These are phyloP conservation scores for Tricholoma bakamatsutake DNA, from an alignment of 768 basidiomycete species.

Conservation along the genomic window DNA sequence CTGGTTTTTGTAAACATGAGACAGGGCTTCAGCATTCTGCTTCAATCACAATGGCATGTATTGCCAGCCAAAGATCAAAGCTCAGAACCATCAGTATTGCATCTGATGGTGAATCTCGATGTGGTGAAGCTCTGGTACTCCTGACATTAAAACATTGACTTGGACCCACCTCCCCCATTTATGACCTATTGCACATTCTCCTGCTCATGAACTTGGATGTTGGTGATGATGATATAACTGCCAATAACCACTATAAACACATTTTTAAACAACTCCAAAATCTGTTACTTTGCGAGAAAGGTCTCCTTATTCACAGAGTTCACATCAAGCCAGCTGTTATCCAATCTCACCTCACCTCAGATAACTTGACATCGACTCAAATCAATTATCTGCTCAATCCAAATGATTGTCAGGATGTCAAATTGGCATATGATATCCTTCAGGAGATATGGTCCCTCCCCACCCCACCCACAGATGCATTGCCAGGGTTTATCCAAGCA, in stretches of 20 bases:
- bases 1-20: too few species aligned
- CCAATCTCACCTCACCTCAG: slow-evolving; percentile 10
- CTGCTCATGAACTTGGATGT: slow-evolving; percentile 21
- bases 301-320: slow-evolving; percentile 10
- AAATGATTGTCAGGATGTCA: slow-evolving; percentile 28
- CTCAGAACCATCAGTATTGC: too few species aligned
- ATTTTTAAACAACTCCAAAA: neutral
- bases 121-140: too few species aligned
- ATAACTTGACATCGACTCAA: slow-evolving; percentile 13
- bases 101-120: too few species aligned
- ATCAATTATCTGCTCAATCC: slow-evolving; percentile 21
- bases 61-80: slow-evolving; percentile 1
- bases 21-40: too few species aligned
- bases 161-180: slow-evolving; percentile 9
- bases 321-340: neutral
- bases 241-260: slow-evolving; percentile 3
- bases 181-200: neutral
- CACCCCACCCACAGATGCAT: neutral
- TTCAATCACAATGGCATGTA: neutral
- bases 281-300: slow-evolving; percentile 17
- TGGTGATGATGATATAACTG: slow-evolving; percentile 25
- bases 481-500: slow-evolving; percentile 8
- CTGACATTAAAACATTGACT: too few species aligned
- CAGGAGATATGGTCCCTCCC: slow-evolving; percentile 21
- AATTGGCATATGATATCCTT: slow-evolving; percentile 19